Evolutionary conservation across 1,284 basidiomycete genomes (phyloP).

Genomic region (Puccinia horiana): DNA sequence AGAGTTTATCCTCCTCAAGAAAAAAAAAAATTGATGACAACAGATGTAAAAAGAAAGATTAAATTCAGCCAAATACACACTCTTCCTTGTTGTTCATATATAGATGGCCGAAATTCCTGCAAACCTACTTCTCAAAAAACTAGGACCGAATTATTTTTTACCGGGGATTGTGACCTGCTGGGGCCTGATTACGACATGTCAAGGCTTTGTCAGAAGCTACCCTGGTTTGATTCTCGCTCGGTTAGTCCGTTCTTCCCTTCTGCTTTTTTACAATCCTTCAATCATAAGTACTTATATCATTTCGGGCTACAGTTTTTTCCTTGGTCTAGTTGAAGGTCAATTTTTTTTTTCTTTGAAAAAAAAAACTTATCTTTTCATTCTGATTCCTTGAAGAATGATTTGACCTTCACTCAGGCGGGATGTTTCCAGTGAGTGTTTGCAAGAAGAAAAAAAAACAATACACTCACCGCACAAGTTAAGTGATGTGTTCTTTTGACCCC

Average conservation of each 20-base stretch:
- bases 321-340: conserved; percentile 44
- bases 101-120: conserved; percentile 51
- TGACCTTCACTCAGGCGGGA: conserved; percentile 4
- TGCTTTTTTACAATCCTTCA: not conserved
- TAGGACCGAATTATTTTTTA: conserved; percentile 52
- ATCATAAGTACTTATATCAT: not conserved
- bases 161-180: conserved; percentile 53
- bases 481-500: not conserved
- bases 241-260: not conserved
- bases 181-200: conserved; percentile 52
- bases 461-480: not conserved
- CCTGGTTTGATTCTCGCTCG: conserved; percentile 39
- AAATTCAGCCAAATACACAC: not conserved
- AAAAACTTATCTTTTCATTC: not conserved
- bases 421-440: conserved; percentile 43
- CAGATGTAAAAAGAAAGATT: not conserved
- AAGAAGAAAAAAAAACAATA: not conserved
- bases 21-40: not conserved
- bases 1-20: not conserved
- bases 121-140: conserved; percentile 52
- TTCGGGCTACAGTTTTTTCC: conserved; percentile 31
- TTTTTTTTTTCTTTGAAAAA: not conserved
- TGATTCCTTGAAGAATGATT: not conserved
- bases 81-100: not conserved
- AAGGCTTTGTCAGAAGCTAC: conserved; percentile 43